These are phyloP conservation scores for Trypethelium eluteriae DNA, from an alignment of 495 filamentous ascomycete genomes.

Conservation along the genomic window DNA sequence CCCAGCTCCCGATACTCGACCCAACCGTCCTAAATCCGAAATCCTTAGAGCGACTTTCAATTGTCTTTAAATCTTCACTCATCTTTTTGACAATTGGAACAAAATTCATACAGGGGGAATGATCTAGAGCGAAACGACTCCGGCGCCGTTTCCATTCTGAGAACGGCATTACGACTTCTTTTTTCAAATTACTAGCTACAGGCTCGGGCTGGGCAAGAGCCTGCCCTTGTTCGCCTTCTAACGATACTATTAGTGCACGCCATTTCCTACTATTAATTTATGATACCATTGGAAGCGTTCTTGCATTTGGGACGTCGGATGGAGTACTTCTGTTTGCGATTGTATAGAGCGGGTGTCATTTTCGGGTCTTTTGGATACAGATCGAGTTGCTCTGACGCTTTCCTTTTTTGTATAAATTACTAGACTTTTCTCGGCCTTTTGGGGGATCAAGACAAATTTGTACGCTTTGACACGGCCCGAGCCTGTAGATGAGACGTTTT, in stretches of 20 bases:
- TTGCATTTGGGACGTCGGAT: constrained; percentile 1
- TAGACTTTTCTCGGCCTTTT: not conserved
- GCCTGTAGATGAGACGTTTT: not conserved
- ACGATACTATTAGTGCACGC: not conserved
- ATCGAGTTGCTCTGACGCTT: not conserved
- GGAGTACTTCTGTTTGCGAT: not conserved
- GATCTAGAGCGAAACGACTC: not conserved
- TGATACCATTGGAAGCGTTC: not conserved
- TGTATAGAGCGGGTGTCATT: not conserved
- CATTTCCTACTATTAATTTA: not conserved
- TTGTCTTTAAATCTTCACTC: not conserved
- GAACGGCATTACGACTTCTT: not conserved
- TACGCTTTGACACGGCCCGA: not conserved
- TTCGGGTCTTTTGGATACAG: not conserved
- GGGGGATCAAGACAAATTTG: not conserved
- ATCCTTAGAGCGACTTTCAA: too few relatives aligned
- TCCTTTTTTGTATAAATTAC: not conserved
- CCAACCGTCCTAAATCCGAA: too few relatives aligned
- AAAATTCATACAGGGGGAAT: not conserved
- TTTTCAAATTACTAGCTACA: not conserved
- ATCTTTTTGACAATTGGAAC: not conserved
- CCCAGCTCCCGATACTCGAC: too few relatives aligned
- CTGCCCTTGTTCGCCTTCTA: not conserved
- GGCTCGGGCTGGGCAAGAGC: not conserved
- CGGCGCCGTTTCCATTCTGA: not conserved